Percentiles rank a stretch among this genome's conserved stretches.
These are phyloP conservation scores for Hypoxylon sp. DNA, from an alignment of 2,329 filamentous ascomycete genomes.

Conservation along the genomic window DNA sequence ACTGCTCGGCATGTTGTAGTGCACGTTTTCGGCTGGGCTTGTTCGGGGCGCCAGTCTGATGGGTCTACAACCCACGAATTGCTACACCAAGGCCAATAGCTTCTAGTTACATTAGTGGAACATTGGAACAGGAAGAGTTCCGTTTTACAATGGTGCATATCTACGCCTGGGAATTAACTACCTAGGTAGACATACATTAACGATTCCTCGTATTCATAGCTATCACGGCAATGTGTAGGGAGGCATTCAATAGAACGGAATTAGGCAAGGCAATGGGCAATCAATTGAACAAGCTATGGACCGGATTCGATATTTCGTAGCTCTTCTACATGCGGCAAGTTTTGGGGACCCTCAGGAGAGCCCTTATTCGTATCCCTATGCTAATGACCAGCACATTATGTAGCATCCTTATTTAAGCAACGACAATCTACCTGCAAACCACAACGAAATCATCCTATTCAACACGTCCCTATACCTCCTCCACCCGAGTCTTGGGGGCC, in stretches of 20 bases:
- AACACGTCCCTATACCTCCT: no score
- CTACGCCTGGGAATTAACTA: background rate
- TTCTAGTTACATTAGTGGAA: background rate
- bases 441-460: no score
- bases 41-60: background rate
- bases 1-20: slow-evolving; percentile 78
- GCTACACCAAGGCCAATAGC: background rate
- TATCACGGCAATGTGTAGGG: background rate
- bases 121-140: background rate
- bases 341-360: background rate
- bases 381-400: background rate
- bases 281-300: background rate
- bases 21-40: background rate
- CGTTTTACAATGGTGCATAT: background rate
- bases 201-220: background rate
- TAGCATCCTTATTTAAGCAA: background rate
- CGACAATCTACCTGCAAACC: background rate
- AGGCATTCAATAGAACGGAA: background rate
- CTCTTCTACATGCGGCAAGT: background rate
- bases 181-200: background rate
- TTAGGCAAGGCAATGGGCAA: background rate
- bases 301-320: background rate
- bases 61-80: background rate
- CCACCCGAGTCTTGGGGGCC: no score
- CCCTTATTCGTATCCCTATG: background rate